phyloP scores from a whole-genome alignment of 495 filamentous ascomycete genomes.

The Penicillium soppii region DNA sequence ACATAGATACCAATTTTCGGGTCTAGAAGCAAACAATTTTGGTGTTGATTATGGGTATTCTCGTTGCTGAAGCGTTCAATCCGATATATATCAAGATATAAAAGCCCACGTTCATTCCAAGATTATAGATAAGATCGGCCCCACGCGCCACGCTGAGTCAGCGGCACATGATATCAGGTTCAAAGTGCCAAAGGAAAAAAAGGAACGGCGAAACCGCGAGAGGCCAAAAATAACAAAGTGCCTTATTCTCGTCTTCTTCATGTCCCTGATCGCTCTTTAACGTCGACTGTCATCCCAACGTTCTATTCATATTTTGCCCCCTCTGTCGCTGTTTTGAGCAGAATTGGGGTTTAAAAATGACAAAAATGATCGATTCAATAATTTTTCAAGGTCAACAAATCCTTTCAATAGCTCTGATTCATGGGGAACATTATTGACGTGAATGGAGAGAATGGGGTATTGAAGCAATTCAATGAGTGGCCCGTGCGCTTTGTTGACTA shows the following conservation, averaged over 20 bases:
- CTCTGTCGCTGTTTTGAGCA: not conserved
- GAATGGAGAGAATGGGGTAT: constrained; percentile 8
- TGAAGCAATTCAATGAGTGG: constrained; percentile 16
- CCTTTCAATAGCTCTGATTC: constrained; percentile 1
- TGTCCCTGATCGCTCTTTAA: constrained; percentile 26
- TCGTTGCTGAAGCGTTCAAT: too few species aligned
- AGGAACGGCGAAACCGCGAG: constrained; percentile 36
- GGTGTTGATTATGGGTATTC: too few species aligned
- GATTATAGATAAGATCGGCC: too few species aligned
- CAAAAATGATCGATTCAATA: not conserved
- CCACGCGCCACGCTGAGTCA: constrained; percentile 31
- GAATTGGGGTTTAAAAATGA: not conserved
- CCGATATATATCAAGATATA: too few species aligned
- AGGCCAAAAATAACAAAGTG: constrained; percentile 32
- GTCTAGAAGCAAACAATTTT: too few species aligned
- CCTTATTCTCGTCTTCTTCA: constrained; percentile 16
- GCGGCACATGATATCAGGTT: constrained; percentile 43
- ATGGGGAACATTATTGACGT: constrained; percentile 2
- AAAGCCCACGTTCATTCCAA: too few species aligned
- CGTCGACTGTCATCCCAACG: constrained; percentile 25
- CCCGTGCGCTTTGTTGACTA: constrained; percentile 23
- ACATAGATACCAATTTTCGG: too few species aligned
- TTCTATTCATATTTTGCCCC: constrained; percentile 1
- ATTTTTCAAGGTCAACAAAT: constrained; percentile 1
- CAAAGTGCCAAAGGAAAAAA: constrained; percentile 30